phyloP scores from a whole-genome alignment of 805 yeast species.

The Saturnispora zaruensis region DNA sequence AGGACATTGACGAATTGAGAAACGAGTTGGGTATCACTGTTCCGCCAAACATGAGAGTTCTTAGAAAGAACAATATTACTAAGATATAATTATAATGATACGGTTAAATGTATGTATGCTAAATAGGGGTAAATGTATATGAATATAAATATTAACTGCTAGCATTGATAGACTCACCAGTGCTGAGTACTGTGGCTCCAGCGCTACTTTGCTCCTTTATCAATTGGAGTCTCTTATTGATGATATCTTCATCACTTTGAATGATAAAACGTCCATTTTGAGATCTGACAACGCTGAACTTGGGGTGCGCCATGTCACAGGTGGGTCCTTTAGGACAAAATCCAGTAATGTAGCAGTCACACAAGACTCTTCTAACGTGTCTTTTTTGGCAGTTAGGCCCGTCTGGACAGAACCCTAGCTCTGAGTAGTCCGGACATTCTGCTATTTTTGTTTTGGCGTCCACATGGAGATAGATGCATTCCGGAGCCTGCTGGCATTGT shows the following conservation, averaged over 20 bases:
- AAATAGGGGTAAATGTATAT: background rate
- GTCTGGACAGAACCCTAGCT: conserved; percentile 82
- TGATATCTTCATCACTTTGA: conserved; percentile 33
- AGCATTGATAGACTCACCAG: background rate
- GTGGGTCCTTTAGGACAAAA: conserved; percentile 86
- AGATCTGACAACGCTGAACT: conserved; percentile 40
- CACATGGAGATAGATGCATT: conserved; percentile 85
- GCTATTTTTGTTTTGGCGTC: conserved; percentile 88
- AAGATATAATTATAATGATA: background rate
- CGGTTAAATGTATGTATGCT: background rate
- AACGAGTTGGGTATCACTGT: conserved; percentile 59
- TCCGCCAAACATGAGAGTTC: conserved; percentile 70
- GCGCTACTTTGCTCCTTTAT: conserved; percentile 6
- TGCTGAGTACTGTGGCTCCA: background rate
- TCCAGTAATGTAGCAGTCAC: conserved; percentile 79
- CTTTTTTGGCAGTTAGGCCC: conserved; percentile 82
- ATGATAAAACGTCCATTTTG: conserved; percentile 39
- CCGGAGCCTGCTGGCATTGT: conserved; percentile 86
- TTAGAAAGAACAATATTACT: conserved; percentile 34
- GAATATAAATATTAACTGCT: background rate
- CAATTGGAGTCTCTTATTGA: conserved; percentile 20
- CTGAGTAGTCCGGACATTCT: conserved; percentile 69
- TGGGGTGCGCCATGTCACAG: conserved; percentile 79
- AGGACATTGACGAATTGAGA: conserved; percentile 67
- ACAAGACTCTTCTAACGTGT: conserved; percentile 67